A percentile compares a stretch with the other conserved stretches of the same genome.
These are phyloP conservation scores for Bipolaris cookei DNA, from an alignment of 2,329 filamentous ascomycete genomes.

Conservation along the genomic window DNA sequence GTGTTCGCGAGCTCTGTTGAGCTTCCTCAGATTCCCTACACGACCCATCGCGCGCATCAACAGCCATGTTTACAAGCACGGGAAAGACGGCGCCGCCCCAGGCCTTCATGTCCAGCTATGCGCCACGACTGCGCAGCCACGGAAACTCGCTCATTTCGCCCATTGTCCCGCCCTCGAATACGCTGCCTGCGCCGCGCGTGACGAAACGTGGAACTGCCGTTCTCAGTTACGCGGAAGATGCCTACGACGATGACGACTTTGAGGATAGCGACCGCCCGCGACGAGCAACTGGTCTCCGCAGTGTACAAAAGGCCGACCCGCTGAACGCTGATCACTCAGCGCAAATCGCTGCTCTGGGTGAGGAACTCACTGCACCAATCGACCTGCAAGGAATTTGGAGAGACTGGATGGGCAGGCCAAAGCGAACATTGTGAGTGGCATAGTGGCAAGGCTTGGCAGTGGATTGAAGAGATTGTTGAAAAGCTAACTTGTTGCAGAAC, in stretches of 20 bases:
- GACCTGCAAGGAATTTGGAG: slow-evolving; percentile 89
- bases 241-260: slow-evolving; percentile 83
- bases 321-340: slow-evolving; percentile 66
- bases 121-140: slow-evolving; percentile 86
- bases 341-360: slow-evolving; percentile 77
- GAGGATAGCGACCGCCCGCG: slow-evolving; percentile 74
- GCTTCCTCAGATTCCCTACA: slow-evolving; percentile 35
- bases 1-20: slow-evolving; percentile 37
- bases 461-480: not conserved
- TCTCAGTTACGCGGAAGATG: slow-evolving; percentile 98
- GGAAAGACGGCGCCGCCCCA: slow-evolving; percentile 67
- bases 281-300: slow-evolving; percentile 80
- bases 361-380: slow-evolving; percentile 79
- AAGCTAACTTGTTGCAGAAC: slow-evolving; percentile 50
- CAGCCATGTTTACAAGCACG: slow-evolving; percentile 50
- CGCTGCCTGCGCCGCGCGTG: slow-evolving; percentile 76
- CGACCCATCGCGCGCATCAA: slow-evolving; percentile 28
- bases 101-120: slow-evolving; percentile 89
- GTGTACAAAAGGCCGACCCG: slow-evolving; percentile 72
- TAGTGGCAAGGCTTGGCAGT: not conserved
- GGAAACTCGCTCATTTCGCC: slow-evolving; percentile 91
- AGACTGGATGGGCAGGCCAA: slow-evolving; percentile 88
- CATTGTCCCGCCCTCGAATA: slow-evolving; percentile 73
- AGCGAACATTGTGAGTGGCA: slow-evolving; percentile 55
- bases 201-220: slow-evolving; percentile 96